These are phyloP conservation scores for Ganoderma lucidum DNA, from an alignment of 1,284 basidiomycete genomes.

Conservation along the genomic window DNA sequence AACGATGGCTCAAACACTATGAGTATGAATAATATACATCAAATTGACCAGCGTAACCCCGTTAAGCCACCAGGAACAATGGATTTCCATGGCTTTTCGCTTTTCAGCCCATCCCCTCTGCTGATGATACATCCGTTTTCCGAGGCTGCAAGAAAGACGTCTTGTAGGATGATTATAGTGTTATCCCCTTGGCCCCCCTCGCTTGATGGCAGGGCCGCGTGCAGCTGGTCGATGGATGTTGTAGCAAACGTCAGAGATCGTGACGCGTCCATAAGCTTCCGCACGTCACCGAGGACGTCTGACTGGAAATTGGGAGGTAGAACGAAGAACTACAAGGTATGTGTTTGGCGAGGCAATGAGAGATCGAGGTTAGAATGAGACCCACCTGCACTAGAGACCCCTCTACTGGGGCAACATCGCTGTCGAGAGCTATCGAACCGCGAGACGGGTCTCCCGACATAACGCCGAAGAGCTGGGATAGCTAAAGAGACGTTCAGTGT, in stretches of 20 bases:
- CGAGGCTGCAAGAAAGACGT: slow-evolving; percentile 60
- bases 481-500: slow-evolving; percentile 35
- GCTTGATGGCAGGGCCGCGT: slow-evolving; percentile 1
- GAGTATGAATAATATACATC: background rate
- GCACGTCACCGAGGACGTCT: slow-evolving; percentile 18
- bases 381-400: slow-evolving; percentile 72
- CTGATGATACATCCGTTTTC: slow-evolving; percentile 64
- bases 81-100: slow-evolving; percentile 49
- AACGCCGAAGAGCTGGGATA: slow-evolving; percentile 62
- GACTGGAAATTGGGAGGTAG: slow-evolving; percentile 16
- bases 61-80: slow-evolving; percentile 39
- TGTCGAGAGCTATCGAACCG: slow-evolving; percentile 78
- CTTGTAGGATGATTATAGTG: slow-evolving; percentile 38
- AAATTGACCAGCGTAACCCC: background rate
- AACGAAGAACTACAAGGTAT: slow-evolving; percentile 19
- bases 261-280: background rate
- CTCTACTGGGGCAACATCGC: slow-evolving; percentile 61
- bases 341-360: slow-evolving; percentile 23
- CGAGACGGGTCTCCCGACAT: slow-evolving; percentile 83
- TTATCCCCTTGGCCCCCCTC: slow-evolving; percentile 27
- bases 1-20: background rate
- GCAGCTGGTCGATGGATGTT: slow-evolving; percentile 26
- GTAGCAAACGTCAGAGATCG: slow-evolving; percentile 29
- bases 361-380: slow-evolving; percentile 17
- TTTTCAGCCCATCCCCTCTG: slow-evolving; percentile 19